Evolutionary conservation across 2,329 filamentous ascomycete species (phyloP).

Genomic region (Diaporthe eres): DNA sequence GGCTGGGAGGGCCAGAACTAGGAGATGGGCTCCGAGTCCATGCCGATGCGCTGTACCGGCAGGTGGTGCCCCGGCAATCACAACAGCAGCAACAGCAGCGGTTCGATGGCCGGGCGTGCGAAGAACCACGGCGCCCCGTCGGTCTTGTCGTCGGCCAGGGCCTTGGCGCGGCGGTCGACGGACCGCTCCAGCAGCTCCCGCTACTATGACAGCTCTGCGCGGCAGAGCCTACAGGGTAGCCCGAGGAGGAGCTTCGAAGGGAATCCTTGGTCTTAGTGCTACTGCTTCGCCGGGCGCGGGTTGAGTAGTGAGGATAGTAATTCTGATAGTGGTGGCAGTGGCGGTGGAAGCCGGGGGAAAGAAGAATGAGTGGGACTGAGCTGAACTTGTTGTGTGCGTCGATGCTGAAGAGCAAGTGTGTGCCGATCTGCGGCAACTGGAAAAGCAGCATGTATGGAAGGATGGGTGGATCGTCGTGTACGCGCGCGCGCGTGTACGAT

Average conservation of each 20-base stretch:
- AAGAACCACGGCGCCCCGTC: neutral
- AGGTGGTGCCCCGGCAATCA: constrained; percentile 26
- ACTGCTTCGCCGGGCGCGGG: constrained; percentile 35
- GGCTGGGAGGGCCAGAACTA: constrained; percentile 82
- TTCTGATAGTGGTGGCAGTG: neutral
- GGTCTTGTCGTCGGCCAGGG: constrained; percentile 5
- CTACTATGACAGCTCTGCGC: neutral
- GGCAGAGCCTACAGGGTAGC: neutral
- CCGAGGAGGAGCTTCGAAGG: constrained; percentile 16
- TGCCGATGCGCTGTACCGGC: constrained; percentile 33
- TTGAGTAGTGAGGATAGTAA: constrained; percentile 16
- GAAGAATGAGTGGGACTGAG: neutral
- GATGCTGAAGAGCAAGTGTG: neutral
- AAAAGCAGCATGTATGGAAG: constrained; percentile 21
- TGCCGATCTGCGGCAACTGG: neutral
- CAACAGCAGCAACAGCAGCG: neutral
- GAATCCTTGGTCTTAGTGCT: constrained; percentile 38
- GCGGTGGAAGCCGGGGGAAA: neutral
- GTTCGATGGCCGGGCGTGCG: neutral
- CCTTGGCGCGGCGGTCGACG: constrained; percentile 27
- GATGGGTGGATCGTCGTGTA: neutral
- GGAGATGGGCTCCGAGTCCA: constrained; percentile 45
- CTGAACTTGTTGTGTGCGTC: neutral
- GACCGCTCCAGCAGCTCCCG: constrained; percentile 1
- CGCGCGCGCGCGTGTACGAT: neutral